Evolutionary conservation across 2,329 filamentous ascomycete genomes (phyloP).

Genomic region (Rugonectria rugulosa): DNA sequence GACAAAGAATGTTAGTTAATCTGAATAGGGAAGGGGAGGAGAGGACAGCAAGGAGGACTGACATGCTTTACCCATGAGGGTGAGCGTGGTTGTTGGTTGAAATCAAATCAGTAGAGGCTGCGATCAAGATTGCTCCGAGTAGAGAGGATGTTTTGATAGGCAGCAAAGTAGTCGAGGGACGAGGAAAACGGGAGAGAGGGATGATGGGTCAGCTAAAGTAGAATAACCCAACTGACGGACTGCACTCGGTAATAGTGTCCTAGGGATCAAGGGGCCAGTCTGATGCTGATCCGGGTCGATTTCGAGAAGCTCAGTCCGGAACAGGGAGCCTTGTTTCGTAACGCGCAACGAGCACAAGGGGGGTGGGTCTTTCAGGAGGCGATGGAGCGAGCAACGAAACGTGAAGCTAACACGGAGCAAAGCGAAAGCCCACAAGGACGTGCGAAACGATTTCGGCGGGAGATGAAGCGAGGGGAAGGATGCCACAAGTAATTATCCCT

Average conservation of each 20-base stretch:
- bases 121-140: not conserved
- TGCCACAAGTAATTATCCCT: no score
- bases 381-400: conserved; percentile 11
- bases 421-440: not conserved
- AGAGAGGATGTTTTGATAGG: conserved; percentile 4
- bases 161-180: no score
- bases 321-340: conserved; percentile 21
- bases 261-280: not conserved
- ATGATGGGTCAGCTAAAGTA: no score
- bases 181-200: no score
- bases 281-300: not conserved
- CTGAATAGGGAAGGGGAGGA: conserved; percentile 3
- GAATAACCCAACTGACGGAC: no score
- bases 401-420: conserved; percentile 2
- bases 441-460: not conserved
- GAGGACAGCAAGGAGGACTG: conserved; percentile 25
- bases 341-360: conserved; percentile 20
- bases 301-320: not conserved
- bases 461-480: not conserved
- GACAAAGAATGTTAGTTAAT: conserved; percentile 25
- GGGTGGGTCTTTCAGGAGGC: conserved; percentile 22
- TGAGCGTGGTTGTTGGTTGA: conserved; percentile 11
- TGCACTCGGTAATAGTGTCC: no score
- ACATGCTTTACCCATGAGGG: conserved; percentile 49
- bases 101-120: conserved; percentile 1